Base-by-base conservation (phyloP, 371 early-diverging fungal genomes). In the Mortierella sp. region DNA sequence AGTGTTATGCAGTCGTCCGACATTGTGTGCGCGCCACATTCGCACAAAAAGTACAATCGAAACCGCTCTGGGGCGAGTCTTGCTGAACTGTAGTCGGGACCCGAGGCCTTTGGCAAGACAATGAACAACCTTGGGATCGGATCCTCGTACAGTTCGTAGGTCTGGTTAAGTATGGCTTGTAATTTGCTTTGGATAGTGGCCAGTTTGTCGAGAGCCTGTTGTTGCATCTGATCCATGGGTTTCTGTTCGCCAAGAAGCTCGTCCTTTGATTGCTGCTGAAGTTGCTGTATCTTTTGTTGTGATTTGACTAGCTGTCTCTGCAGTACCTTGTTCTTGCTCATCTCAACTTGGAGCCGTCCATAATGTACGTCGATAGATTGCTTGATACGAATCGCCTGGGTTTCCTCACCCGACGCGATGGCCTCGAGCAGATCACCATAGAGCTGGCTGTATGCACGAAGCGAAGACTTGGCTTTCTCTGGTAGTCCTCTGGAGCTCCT, bases 121-220 rank as follows among this genome's bases (percentile, higher is more conserved):
- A 58, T 47, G 12, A 65, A 65, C 14, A 65, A 56, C 9, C 58
- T 43, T 13, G 65, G 65, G 39, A 52, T 57, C 8, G 58, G 57
- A 21, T 57, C 55, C 40, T 57, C 58, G 41, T 65, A 50, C 7
- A 65, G 24, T 5, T 53, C 58, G 17, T 58, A 58, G n/a, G 43
- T 58, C 27, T 58, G 52, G 44, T 34, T 24, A 1, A 57, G 46
- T 13, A 58, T 44, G 7, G 65, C 46, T 12, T 58, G 44, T 6
- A 57, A 34, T 22, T 47, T 34, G 31, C 19, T 41, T 31, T 63
- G 57, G 37, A 63, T 39, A 12, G 25, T 24, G 2, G 43, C 56
- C n/a, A 56, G 19, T 34, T 45, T 29, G 17, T 64, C 64, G 8
- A 50, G 27, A 19, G 57, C n/a, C 27, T 57, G 64, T 21, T 57